Evolutionary conservation across 2,329 filamentous ascomycete species (phyloP).

Genomic region (Scedosporium dehoogii): DNA sequence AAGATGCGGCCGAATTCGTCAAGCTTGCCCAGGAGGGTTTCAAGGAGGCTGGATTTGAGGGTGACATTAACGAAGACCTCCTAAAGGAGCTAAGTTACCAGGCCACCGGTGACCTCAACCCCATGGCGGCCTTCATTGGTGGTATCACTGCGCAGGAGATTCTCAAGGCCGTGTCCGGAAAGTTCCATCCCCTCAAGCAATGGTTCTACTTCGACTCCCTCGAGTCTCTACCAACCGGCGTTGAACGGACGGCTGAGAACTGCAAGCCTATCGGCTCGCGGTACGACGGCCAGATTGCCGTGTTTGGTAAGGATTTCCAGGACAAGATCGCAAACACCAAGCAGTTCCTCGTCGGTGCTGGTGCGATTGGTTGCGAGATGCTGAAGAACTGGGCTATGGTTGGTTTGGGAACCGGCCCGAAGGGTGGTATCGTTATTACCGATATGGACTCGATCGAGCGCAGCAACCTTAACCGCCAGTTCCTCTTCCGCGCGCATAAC

Average conservation of each 20-base stretch:
- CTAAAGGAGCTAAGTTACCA: conserved; percentile 92
- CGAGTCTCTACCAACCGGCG: conserved; percentile 78
- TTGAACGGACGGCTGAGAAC: conserved; percentile 68
- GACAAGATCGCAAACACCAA: conserved; percentile 85
- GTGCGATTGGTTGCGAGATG: conserved; percentile 98
- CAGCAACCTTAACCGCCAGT: conserved; percentile 96
- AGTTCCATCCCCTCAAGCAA: conserved; percentile 91
- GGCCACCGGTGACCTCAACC: conserved; percentile 78
- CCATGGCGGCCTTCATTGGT: conserved; percentile 92
- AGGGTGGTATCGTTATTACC: conserved; percentile 84
- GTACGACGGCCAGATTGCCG: conserved; percentile 95
- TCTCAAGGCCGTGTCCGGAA: conserved; percentile 92
- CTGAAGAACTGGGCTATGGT: conserved; percentile 99
- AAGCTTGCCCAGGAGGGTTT: conserved; percentile 65
- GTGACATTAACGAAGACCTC: conserved; percentile 82
- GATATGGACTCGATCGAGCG: conserved; percentile 99
- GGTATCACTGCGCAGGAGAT: conserved; percentile 90
- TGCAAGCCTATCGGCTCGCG: conserved; percentile 79
- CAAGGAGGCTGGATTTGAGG: conserved; percentile 47
- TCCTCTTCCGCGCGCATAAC: conserved; percentile 87
- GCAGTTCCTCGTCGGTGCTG: conserved; percentile 90
- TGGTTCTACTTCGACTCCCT: conserved; percentile 97
- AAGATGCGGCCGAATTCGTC: conserved; percentile 70
- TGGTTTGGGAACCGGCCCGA: conserved; percentile 77
- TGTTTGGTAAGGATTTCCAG: conserved; percentile 89